These are phyloP conservation scores for Leishmania lainsoni DNA, from an alignment of 208 protist genomes.

Conservation along the genomic window DNA sequence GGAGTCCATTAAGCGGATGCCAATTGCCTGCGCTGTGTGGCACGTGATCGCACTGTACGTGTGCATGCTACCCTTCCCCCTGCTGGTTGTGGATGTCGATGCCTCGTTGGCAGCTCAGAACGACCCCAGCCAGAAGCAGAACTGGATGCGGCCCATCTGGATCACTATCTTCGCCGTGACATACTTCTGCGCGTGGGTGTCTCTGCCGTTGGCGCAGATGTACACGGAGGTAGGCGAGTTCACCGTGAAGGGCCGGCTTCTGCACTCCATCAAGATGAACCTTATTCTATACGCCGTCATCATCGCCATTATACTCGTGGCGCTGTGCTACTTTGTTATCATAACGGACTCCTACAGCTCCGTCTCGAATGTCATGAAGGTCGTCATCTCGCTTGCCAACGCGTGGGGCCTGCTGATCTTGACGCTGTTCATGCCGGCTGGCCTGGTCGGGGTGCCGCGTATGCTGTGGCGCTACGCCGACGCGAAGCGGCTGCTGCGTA, in stretches of 20 bases:
- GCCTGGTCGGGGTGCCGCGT: constrained; percentile 83
- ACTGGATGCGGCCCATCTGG: constrained; percentile 86
- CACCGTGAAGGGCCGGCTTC: constrained; percentile 52
- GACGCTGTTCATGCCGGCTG: constrained; percentile 86
- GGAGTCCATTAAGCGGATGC: constrained; percentile 68
- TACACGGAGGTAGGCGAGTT: constrained; percentile 90
- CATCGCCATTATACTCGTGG: constrained; percentile 52
- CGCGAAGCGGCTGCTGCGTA: constrained; percentile 54
- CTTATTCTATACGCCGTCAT: constrained; percentile 86
- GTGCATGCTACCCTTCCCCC: constrained; percentile 79
- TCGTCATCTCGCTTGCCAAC: constrained; percentile 88
- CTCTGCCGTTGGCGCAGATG: constrained; percentile 85
- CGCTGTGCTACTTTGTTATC: constrained; percentile 82
- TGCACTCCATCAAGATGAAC: constrained; percentile 77
- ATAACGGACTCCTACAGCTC: constrained; percentile 76
- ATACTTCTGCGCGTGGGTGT: constrained; percentile 86
- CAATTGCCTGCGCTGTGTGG: constrained; percentile 63
- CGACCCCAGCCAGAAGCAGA: constrained; percentile 13
- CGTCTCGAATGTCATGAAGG: constrained; percentile 53
- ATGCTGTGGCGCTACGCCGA: constrained; percentile 85
- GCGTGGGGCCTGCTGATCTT: constrained; percentile 90
- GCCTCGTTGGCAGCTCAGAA: constrained; percentile 51
- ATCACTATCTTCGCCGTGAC: constrained; percentile 85
- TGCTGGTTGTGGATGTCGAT: constrained; percentile 89
- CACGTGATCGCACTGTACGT: constrained; percentile 81